These are phyloP conservation scores for Clarireedia homoeocarpa DNA, from an alignment of 2,329 filamentous ascomycete genomes.

Conservation along the genomic window DNA sequence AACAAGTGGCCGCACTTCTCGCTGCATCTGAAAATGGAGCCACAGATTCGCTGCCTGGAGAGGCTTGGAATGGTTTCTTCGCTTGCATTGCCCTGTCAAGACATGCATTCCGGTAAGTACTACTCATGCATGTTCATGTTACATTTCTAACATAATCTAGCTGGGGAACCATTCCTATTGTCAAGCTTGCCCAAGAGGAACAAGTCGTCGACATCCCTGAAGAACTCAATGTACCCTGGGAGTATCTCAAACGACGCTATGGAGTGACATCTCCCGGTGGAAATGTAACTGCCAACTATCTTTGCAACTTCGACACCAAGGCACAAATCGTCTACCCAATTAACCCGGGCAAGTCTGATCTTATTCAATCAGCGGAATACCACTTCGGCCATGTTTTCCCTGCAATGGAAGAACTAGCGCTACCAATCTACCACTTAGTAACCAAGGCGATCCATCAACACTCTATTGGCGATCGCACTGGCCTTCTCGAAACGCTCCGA, in stretches of 20 bases:
- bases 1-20: not conserved
- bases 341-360: conserved; percentile 27
- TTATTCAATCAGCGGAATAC: conserved; percentile 27
- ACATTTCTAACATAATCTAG: conserved; percentile 10
- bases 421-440: conserved; percentile 4
- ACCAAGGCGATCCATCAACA: conserved; percentile 3
- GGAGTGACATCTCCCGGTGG: conserved; percentile 28
- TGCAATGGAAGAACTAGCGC: conserved; percentile 22
- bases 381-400: conserved; percentile 28
- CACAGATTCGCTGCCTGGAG: conserved; percentile 24
- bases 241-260: conserved; percentile 27
- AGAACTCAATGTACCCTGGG: conserved; percentile 29
- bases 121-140: not conserved
- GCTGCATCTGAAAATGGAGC: conserved; percentile 20
- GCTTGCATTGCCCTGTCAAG: conserved; percentile 28
- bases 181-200: conserved; percentile 30
- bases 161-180: conserved; percentile 31
- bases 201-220: conserved; percentile 26
- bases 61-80: conserved; percentile 31
- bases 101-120: conserved; percentile 28
- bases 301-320: conserved; percentile 28
- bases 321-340: conserved; percentile 26
- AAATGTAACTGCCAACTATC: conserved; percentile 29
- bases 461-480: conserved; percentile 1
- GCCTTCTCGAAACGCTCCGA: not conserved